phyloP scores from a whole-genome alignment of 1,139 yeast species.

The Candida pseudoviswanathii region DNA sequence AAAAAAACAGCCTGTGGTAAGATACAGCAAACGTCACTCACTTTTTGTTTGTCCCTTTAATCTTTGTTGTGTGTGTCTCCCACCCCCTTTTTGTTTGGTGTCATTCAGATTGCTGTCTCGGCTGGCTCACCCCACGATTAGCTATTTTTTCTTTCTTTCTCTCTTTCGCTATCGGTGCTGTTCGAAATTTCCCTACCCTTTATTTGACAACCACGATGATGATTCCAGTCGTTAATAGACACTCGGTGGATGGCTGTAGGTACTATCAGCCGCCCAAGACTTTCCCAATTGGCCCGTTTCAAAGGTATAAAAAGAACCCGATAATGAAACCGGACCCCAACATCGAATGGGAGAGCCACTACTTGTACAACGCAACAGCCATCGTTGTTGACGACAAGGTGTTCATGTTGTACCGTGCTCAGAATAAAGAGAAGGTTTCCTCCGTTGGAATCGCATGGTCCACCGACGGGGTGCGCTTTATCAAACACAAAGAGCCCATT shows the following conservation, averaged over 20 bases:
- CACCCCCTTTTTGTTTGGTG: not conserved
- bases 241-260: slow-evolving; percentile 35
- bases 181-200: not conserved
- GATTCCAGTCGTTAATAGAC: slow-evolving; percentile 30
- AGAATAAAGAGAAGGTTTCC: slow-evolving; percentile 36
- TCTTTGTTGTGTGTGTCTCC: not conserved
- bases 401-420: slow-evolving; percentile 44
- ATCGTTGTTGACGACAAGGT: slow-evolving; percentile 44
- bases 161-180: not conserved
- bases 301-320: slow-evolving; percentile 38
- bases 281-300: slow-evolving; percentile 49
- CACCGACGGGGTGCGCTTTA: slow-evolving; percentile 38
- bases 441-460: slow-evolving; percentile 48
- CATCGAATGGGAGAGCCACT: slow-evolving; percentile 42
- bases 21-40: not conserved
- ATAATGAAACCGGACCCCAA: slow-evolving; percentile 43
- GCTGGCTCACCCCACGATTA: not conserved
- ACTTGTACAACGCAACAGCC: slow-evolving; percentile 48
- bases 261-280: slow-evolving; percentile 36
- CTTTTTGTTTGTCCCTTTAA: not conserved
- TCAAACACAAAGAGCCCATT: slow-evolving; percentile 35
- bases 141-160: not conserved
- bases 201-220: slow-evolving; percentile 22
- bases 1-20: not conserved
- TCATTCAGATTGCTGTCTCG: not conserved